These are phyloP conservation scores for Ceratocystiopsis brevicomis DNA, from an alignment of 2,329 filamentous ascomycete species.

Conservation along the genomic window DNA sequence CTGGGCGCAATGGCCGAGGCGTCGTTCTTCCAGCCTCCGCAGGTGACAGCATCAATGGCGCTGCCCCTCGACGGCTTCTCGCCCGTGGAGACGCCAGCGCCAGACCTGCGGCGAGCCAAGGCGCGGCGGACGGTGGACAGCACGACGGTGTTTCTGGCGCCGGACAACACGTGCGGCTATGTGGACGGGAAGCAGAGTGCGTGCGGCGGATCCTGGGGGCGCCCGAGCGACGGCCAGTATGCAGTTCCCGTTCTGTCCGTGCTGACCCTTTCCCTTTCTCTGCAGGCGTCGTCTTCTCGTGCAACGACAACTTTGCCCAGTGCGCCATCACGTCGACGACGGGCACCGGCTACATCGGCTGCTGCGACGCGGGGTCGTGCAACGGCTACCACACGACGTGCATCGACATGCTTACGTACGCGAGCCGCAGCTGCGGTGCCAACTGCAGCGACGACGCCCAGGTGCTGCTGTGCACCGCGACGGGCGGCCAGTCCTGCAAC, in stretches of 20 bases:
- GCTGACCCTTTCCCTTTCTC: background rate
- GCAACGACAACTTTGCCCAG: slow-evolving; percentile 1
- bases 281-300: slow-evolving; percentile 4
- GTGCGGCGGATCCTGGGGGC: background rate
- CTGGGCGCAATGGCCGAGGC: slow-evolving; percentile 5
- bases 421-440: slow-evolving; percentile 1
- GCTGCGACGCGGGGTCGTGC: slow-evolving; percentile 5
- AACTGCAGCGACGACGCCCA: slow-evolving; percentile 2
- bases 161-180: slow-evolving; percentile 9
- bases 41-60: background rate
- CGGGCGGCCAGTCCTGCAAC: slow-evolving; percentile 6
- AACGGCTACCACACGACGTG: slow-evolving; percentile 5
- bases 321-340: slow-evolving; percentile 5
- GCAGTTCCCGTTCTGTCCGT: background rate
- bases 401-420: slow-evolving; percentile 3
- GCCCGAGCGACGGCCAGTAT: too few relatives aligned
- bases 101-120: background rate
- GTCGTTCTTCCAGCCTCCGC: background rate
- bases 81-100: slow-evolving; percentile 3
- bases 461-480: slow-evolving; percentile 7
- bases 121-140: slow-evolving; percentile 1
- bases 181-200: slow-evolving; percentile 1
- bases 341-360: slow-evolving; percentile 6
- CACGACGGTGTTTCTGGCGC: slow-evolving; percentile 5
- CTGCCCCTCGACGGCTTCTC: slow-evolving; percentile 1